Conservation (phyloP, 345 rosid genomes). For the Eucalyptus tenuipes region DNA sequence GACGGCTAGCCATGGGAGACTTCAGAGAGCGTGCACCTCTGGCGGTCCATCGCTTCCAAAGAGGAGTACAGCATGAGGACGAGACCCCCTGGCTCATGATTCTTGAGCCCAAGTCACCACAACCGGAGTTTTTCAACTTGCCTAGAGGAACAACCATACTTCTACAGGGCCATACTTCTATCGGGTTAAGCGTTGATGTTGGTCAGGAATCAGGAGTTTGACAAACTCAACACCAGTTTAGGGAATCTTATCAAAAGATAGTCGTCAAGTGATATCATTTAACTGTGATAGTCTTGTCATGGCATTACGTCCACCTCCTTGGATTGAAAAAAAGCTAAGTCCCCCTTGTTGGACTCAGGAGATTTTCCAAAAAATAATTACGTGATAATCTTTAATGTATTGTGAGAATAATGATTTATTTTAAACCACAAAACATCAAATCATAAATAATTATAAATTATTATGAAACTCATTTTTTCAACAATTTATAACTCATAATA, state of each 20-base stretch:
- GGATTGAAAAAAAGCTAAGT: background rate
- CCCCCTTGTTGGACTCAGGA: background rate
- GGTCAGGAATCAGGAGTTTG: background rate
- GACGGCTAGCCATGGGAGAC: background rate
- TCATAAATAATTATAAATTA: no score
- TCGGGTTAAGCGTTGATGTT: background rate
- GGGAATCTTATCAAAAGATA: background rate
- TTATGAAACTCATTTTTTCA: fast-evolving
- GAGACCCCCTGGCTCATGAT: background rate
- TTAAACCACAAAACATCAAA: no score
- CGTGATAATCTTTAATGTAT: fast-evolving
- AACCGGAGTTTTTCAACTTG: background rate
- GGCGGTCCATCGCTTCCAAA: background rate
- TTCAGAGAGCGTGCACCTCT: background rate
- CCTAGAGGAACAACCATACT: background rate
- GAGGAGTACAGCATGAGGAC: background rate
- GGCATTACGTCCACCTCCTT: background rate
- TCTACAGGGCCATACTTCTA: background rate
- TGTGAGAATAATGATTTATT: fast-evolving
- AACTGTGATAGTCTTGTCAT: background rate
- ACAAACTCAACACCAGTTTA: background rate
- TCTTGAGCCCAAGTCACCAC: background rate
- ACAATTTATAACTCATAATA: fast-evolving
- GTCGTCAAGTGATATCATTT: background rate
- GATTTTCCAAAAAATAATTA: background rate